Conservation (phyloP, 192 early-diverging fungal species). For the Coemansia sp. region DNA sequence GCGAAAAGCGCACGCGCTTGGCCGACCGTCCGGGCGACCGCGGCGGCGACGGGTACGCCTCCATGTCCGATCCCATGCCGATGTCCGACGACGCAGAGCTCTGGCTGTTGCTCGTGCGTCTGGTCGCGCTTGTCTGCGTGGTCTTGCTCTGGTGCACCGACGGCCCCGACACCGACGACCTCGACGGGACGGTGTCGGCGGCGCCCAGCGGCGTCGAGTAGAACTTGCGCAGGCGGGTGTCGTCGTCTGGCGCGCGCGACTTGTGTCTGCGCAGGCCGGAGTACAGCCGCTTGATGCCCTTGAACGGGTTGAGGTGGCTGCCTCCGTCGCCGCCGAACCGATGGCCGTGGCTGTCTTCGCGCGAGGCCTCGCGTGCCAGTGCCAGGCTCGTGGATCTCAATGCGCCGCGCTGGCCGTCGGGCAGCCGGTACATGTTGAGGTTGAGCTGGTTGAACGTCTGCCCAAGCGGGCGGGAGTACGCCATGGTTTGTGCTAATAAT, state of each 20-base stretch:
- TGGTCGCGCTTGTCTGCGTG: conserved; percentile 8
- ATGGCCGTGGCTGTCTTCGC: conserved; percentile 22
- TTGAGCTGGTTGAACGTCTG: conserved; percentile 56
- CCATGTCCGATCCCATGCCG: neutral
- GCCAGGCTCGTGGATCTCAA: conserved; percentile 43
- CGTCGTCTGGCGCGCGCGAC: conserved; percentile 17
- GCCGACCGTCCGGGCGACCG: conserved; percentile 17
- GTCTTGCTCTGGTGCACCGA: conserved; percentile 20
- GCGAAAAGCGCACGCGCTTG: conserved; percentile 43
- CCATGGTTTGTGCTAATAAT: conserved; percentile 18
- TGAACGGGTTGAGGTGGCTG: conserved; percentile 42
- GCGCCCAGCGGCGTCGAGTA: conserved; percentile 38
- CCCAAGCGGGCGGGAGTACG: conserved; percentile 46
- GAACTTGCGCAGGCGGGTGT: conserved; percentile 40
- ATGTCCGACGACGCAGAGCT: neutral
- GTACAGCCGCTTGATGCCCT: conserved; percentile 51
- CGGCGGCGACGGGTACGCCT: conserved; percentile 13
- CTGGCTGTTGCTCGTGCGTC: conserved; percentile 23
- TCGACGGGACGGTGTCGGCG: conserved; percentile 3
- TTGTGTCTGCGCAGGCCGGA: conserved; percentile 38
- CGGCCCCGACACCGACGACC: neutral
- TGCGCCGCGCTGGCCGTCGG: conserved; percentile 51
- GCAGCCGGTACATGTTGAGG: conserved; percentile 52
- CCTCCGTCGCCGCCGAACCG: conserved; percentile 16
- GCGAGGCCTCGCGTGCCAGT: conserved; percentile 42